A percentile compares a stretch with the other conserved stretches of the same genome.
phyloP scores from a whole-genome alignment of 129 eudicot species.

The Ambrosia trifida region DNA sequence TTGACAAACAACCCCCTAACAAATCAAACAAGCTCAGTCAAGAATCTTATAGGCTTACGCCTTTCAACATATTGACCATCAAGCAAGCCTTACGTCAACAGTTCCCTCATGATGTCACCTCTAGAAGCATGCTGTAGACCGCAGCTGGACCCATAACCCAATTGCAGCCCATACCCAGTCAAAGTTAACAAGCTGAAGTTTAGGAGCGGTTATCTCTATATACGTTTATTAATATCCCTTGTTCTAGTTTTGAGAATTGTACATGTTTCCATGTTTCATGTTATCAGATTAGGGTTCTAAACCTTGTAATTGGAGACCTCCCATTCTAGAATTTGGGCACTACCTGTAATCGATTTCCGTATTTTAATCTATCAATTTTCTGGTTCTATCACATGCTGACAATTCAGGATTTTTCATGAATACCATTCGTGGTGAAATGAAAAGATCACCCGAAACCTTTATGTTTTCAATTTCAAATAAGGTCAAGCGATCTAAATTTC shows the following conservation, averaged over 20 bases:
- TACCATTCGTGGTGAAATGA: not conserved
- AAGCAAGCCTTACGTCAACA: not conserved
- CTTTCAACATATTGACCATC: not conserved
- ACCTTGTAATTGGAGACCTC: no score
- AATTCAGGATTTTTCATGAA: not conserved
- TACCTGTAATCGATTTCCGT: no score
- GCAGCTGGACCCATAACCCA: no score
- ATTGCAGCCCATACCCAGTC: no score
- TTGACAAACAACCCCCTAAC: not conserved
- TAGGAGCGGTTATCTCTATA: no score
- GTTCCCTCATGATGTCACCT: not conserved
- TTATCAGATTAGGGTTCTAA: no score
- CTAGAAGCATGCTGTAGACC: not conserved
- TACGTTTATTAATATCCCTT: no score
- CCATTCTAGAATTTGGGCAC: no score
- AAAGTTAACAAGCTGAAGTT: no score
- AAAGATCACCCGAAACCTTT: not conserved
- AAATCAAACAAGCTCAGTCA: not conserved
- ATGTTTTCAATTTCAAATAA: not conserved
- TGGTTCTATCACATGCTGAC: not conserved
- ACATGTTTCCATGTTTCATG: no score
- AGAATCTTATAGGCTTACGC: not conserved
- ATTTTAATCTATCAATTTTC: no score
- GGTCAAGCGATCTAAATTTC: not conserved
- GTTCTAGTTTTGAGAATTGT: no score